Evolutionary conservation across 139 green algal genomes (phyloP).

Genomic region (Tetraselmis striata): DNA sequence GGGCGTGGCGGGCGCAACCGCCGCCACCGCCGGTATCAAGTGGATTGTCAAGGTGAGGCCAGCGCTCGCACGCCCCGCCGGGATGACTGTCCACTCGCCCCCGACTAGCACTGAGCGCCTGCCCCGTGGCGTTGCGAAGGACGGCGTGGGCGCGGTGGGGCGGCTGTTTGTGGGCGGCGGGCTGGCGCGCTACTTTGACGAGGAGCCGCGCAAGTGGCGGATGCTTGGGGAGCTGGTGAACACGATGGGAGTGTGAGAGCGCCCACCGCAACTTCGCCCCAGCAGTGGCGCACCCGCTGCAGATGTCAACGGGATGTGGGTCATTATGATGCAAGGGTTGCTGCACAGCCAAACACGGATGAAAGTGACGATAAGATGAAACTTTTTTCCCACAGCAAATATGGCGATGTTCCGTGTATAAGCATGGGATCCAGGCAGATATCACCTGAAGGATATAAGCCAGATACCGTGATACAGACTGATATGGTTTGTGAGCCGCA

Average conservation of each 20-base stretch:
- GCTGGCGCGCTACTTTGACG: conserved; percentile 64
- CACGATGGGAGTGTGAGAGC: conserved; percentile 46
- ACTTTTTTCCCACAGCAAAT: too few relatives aligned
- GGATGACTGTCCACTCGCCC: neutral
- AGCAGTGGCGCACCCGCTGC: too few relatives aligned
- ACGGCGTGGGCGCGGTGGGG: conserved; percentile 66
- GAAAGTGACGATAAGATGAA: too few relatives aligned
- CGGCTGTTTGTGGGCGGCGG: conserved; percentile 53
- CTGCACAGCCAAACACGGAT: too few relatives aligned
- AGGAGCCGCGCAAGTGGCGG: conserved; percentile 60
- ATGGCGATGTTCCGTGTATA: too few relatives aligned
- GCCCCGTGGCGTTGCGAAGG: too few relatives aligned
- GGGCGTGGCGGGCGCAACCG: conserved; percentile 26
- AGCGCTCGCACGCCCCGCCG: neutral
- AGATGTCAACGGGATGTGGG: too few relatives aligned
- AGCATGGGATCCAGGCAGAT: too few relatives aligned
- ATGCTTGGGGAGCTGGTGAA: conserved; percentile 57
- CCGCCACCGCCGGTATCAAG: conserved; percentile 61
- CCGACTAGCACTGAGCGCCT: neutral
- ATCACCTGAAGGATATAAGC: too few relatives aligned
- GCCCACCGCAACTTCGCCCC: neutral
- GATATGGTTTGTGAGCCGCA: too few relatives aligned
- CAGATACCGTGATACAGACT: too few relatives aligned
- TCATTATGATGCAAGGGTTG: too few relatives aligned
- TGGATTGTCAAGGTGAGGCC: conserved; percentile 53